These are phyloP conservation scores for Theileria annulata DNA, from an alignment of 169 alveolate genomes.

Conservation along the genomic window DNA sequence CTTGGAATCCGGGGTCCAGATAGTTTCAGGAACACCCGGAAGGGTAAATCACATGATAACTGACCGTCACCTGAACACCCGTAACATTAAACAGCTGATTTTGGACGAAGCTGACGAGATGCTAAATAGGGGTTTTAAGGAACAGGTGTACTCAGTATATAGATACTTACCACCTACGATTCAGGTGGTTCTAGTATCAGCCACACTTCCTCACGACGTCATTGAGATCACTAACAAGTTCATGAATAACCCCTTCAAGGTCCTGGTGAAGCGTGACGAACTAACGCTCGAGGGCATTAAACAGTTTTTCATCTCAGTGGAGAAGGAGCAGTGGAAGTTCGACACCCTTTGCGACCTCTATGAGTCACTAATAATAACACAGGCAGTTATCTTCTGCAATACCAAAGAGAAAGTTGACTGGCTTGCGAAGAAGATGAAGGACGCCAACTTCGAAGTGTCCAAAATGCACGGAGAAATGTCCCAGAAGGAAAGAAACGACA, in stretches of 20 bases:
- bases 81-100: constrained; percentile 92
- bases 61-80: constrained; percentile 92
- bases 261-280: constrained; percentile 97
- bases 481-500: constrained; percentile 95
- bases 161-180: constrained; percentile 94
- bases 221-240: constrained; percentile 95
- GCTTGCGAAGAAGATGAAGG: constrained; percentile 97
- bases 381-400: constrained; percentile 99
- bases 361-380: constrained; percentile 96
- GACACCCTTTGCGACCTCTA: constrained; percentile 97
- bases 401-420: constrained; percentile 94
- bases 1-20: constrained; percentile 95
- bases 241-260: constrained; percentile 97
- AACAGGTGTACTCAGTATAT: constrained; percentile 94
- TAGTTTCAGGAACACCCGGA: constrained; percentile 98
- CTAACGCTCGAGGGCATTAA: constrained; percentile 97
- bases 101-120: constrained; percentile 99
- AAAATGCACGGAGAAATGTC: constrained; percentile 98
- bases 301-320: constrained; percentile 96
- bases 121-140: constrained; percentile 96
- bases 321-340: constrained; percentile 98
- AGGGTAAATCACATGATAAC: constrained; percentile 97
- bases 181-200: constrained; percentile 96
- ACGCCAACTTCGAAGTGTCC: constrained; percentile 92
- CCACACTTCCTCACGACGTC: constrained; percentile 98